Conservation (phyloP, 2,329 filamentous ascomycete species). For the Ambrosiella xylebori region DNA sequence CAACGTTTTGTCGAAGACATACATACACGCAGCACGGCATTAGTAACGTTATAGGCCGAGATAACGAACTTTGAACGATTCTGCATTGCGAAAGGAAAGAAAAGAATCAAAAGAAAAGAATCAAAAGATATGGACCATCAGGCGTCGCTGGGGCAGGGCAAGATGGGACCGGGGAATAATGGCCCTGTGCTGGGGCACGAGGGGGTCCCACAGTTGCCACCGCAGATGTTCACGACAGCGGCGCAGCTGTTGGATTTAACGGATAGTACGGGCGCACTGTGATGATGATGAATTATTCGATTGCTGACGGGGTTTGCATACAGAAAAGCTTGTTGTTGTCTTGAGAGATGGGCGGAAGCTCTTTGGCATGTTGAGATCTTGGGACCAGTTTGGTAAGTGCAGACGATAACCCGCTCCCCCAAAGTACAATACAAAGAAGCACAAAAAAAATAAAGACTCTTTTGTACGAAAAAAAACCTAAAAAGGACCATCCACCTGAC, state of each 20-base stretch:
- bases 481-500: neutral
- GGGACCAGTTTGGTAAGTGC: conserved; percentile 86
- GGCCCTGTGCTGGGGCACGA: conserved; percentile 15
- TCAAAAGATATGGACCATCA: neutral
- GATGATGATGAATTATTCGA: neutral
- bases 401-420: neutral
- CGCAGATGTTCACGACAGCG: conserved; percentile 97
- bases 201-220: conserved; percentile 47
- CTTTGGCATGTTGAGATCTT: conserved; percentile 79
- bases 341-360: conserved; percentile 88
- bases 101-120: too few relatives aligned
- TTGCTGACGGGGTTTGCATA: conserved; percentile 2
- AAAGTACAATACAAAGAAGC: too few relatives aligned
- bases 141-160: neutral
- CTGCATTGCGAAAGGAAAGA: too few relatives aligned
- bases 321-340: conserved; percentile 88
- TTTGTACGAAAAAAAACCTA: neutral
- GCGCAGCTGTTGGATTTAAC: conserved; percentile 90
- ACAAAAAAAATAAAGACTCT: too few relatives aligned
- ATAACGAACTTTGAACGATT: too few relatives aligned
- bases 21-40: too few relatives aligned
- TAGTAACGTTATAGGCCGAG: too few relatives aligned
- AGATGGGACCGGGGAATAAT: neutral
- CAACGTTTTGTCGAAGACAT: too few relatives aligned
- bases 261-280: conserved; percentile 53